Evolutionary conservation across 805 yeast genomes (phyloP), one percentile per base, ranked within the genome.

Genomic region (Saccharomycopsis javanensis): DNA sequence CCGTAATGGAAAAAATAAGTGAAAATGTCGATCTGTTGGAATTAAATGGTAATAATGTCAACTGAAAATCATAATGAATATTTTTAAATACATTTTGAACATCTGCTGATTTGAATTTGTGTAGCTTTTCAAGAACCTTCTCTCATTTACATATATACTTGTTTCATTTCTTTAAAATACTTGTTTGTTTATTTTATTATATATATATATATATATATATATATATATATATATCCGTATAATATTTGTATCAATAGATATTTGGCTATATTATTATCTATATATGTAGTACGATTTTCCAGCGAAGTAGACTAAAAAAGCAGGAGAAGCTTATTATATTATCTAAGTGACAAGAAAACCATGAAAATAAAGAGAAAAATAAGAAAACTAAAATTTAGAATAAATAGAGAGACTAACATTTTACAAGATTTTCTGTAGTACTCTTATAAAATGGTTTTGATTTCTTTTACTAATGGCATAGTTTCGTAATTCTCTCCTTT

Each of bases 1-100:
- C 18, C 13, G 34, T 27, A 25, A 27, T 51, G n/a, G 55, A 51
- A 23, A 31, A 33, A n/a, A 57, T 57, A 2, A 37, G 56, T 23
- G 25, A 57, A 48, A 53, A 57, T 42, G 59, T 57, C 2, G 51
- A 53, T 27, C 54, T 53, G 30, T 45, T 57, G 37, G 59, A 48
- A 33, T 48, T 57, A 23, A 57, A 57, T 34, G 35, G 48, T 55
- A 45, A 16, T 27, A 38, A 54, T 18, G n/a, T n/a, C n/a, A n/a
- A 20, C 4, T 20, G 25, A 11, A 8, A 42, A 42, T 42, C 11
- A 42, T 5, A 38, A 18, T 16, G 18, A 38, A 5, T 5, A 20
- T 38, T 16, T 18, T 38, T n/a, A n/a, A n/a, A n/a, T n/a, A n/a
- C n/a, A n/a, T n/a, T n/a, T n/a, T n/a, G n/a, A n/a, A n/a, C n/a